Conservation (phyloP, 257 asterid genomes). For the Penstemon newberryi region DNA sequence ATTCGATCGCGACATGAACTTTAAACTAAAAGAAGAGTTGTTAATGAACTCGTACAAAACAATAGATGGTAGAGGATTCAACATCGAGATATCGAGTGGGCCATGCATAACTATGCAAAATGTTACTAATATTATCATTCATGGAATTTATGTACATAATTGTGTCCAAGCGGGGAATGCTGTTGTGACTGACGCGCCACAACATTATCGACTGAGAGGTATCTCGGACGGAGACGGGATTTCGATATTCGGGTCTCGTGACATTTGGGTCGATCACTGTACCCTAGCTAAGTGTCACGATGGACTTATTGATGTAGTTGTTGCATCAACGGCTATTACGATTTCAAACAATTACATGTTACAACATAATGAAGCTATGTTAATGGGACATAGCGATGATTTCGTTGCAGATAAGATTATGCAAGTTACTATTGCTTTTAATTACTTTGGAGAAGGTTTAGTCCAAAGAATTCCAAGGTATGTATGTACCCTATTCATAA, state of each 20-base stretch:
- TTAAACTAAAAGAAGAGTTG: constrained; percentile 47
- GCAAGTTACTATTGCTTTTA: constrained; percentile 77
- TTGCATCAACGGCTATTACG: constrained; percentile 58
- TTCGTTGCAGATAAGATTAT: constrained; percentile 48
- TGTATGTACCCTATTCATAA: too few species aligned
- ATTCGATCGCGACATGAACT: constrained; percentile 57
- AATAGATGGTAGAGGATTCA: constrained; percentile 67
- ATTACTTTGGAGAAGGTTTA: constrained; percentile 68
- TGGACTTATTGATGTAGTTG: constrained; percentile 63
- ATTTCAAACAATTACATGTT: constrained; percentile 71
- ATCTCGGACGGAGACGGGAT: constrained; percentile 73
- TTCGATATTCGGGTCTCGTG: constrained; percentile 52
- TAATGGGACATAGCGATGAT: constrained; percentile 69
- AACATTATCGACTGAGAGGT: constrained; percentile 52
- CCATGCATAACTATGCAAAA: constrained; percentile 64
- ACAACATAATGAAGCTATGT: constrained; percentile 69
- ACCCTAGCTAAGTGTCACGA: constrained; percentile 56
- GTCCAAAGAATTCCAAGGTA: constrained; percentile 80
- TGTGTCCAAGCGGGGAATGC: constrained; percentile 64
- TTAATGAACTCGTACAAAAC: constrained; percentile 73
- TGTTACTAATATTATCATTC: constrained; percentile 57
- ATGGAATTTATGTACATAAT: constrained; percentile 57
- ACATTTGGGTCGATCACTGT: constrained; percentile 77
- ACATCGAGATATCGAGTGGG: constrained; percentile 53
- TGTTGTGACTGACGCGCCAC: constrained; percentile 46